These are phyloP conservation scores for Fermentozyma sake DNA, from an alignment of 1,139 yeast genomes.

Conservation along the genomic window DNA sequence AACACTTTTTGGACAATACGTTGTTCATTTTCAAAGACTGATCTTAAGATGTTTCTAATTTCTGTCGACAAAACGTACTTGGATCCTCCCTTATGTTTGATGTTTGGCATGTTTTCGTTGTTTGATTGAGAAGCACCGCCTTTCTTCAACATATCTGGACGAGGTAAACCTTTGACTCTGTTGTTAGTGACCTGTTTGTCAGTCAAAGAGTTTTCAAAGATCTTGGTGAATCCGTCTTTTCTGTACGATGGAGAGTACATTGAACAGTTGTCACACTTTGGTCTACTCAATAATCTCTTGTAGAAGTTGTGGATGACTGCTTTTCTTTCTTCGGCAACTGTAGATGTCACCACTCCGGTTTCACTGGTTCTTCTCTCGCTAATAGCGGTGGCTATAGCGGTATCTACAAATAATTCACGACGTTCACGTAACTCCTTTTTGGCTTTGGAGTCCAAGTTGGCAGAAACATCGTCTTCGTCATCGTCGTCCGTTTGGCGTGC, in stretches of 20 bases:
- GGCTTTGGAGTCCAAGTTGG: conserved; percentile 32
- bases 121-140: conserved; percentile 8
- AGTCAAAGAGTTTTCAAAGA: conserved; percentile 80
- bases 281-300: conserved; percentile 65
- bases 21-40: conserved; percentile 73
- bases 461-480: conserved; percentile 17
- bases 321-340: conserved; percentile 86
- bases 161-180: conserved; percentile 70
- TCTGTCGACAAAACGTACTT: conserved; percentile 87
- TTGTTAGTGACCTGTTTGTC: conserved; percentile 81
- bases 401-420: conserved; percentile 68
- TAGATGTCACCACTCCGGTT: conserved; percentile 72
- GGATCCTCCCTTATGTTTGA: conserved; percentile 63
- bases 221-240: conserved; percentile 90
- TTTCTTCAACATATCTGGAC: conserved; percentile 64
- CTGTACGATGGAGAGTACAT: conserved; percentile 92
- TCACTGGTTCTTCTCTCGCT: conserved; percentile 69
- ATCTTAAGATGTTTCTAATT: conserved; percentile 69
- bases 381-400: conserved; percentile 69
- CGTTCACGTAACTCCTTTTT: conserved; percentile 48
- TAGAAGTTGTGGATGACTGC: conserved; percentile 70
- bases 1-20: conserved; percentile 57
- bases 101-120: conserved; percentile 31
- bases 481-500: conserved; percentile 29
- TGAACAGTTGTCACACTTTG: conserved; percentile 92